Conservation (phyloP, 2,329 filamentous ascomycete genomes). For the Ustulina deusta region DNA sequence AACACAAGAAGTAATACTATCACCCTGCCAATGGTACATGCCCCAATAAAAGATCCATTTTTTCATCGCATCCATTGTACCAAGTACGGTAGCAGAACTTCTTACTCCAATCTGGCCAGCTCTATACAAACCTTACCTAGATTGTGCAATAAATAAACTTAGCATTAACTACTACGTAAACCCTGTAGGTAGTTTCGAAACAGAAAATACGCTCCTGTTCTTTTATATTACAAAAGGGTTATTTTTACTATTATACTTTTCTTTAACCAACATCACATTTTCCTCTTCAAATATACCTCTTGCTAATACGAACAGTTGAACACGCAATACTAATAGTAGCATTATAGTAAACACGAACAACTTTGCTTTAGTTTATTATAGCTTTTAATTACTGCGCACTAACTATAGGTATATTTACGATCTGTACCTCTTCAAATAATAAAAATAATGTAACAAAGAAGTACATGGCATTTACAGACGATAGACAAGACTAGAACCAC, state of each 20-base stretch:
- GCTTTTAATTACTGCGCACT: constrained; percentile 14
- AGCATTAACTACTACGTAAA: constrained; percentile 7
- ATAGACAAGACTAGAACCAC: constrained; percentile 18
- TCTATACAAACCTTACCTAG: background rate
- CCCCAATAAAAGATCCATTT: no score
- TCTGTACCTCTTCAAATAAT: constrained; percentile 12
- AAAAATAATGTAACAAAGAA: constrained; percentile 10
- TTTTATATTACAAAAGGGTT: constrained; percentile 7
- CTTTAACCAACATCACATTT: constrained; percentile 19
- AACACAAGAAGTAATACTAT: no score
- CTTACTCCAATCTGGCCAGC: constrained; percentile 1
- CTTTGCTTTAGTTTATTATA: constrained; percentile 4
- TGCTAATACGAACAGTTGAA: background rate
- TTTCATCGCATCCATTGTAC: no score
- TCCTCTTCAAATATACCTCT: background rate
- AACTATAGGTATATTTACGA: background rate
- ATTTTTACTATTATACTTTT: background rate
- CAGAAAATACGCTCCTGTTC: background rate
- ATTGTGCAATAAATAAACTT: background rate
- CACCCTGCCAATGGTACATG: no score
- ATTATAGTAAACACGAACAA: constrained; percentile 13
- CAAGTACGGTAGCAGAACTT: no score
- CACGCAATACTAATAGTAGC: constrained; percentile 10
- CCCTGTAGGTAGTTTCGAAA: background rate
- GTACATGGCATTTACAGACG: constrained; percentile 17